Base-by-base conservation (phyloP, 192 early-diverging fungal species). In the Backusella circina region DNA sequence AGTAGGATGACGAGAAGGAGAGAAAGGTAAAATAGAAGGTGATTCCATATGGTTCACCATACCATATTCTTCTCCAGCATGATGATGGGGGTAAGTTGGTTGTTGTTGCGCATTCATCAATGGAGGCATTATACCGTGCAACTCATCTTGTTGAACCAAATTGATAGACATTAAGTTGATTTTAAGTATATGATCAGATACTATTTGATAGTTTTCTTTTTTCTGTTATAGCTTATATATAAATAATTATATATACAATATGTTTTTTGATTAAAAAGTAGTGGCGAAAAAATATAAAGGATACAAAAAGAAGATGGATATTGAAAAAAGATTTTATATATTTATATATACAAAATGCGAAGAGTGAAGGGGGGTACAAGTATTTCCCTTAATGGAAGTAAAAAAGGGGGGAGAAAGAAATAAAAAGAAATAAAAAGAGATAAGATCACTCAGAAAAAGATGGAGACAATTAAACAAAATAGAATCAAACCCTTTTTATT, bases 131-230 rank as follows among this genome's bases (percentile, higher is more conserved):
- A 70, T 70, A 70, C 41, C 30, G 26, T 70, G 37, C 28, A 70
- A 70, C 39, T 70, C 69, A 41, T 70, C 41, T 70, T 70, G 67
- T 68, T 68, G 67, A 38, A 68, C 67, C 33, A 68, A 36, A 68
- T 36, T 68, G 67, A 68, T 68, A 38, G 67, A 68, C 67, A 68
- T 68, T 68, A 70, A 16, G 21, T 68, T 37, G 36, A 10, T 37
- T 13, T 37, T 21, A 7, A 47, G 38, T 36, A 35, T 37, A 21
- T 8, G 33, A 36, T 37, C 23, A 21, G 26, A 38, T 36, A 67
- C 21, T 35, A 21, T 18, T 37, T 67, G 15, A 70, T 23, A 18
- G 16, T 38, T 26, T 31, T 70, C 16, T 28, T 70, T 67, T 47
- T 37, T 16, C 28, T 41, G n/a, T 30, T 70, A 15, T 30, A 16